These are phyloP conservation scores for Tympanopsis confertula DNA, from an alignment of 2,329 filamentous ascomycete genomes.

Conservation along the genomic window DNA sequence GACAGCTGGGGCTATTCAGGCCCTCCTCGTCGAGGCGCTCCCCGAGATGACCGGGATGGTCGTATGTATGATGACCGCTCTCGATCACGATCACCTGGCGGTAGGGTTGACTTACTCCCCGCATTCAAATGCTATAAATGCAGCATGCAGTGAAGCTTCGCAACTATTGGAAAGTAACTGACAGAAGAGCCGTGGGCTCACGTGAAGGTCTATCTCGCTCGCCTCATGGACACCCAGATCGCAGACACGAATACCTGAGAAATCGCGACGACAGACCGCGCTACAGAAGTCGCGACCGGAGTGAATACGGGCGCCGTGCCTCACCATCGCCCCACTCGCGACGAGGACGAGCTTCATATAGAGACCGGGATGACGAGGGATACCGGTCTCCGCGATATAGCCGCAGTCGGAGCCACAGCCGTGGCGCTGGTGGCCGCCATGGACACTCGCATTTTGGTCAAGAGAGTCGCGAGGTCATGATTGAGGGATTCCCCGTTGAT, in stretches of 20 bases:
- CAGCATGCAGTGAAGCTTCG: slow-evolving; percentile 22
- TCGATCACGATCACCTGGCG: slow-evolving; percentile 19
- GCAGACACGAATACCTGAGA: slow-evolving; percentile 15
- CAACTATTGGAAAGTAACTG: no score
- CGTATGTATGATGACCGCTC: slow-evolving; percentile 31
- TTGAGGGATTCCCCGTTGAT: slow-evolving; percentile 33
- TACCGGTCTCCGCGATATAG: slow-evolving; percentile 22
- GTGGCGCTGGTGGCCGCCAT: slow-evolving; percentile 20
- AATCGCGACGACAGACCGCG: slow-evolving; percentile 15
- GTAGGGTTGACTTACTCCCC: slow-evolving; percentile 4
- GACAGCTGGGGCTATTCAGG: no score
- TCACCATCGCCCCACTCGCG: background rate
- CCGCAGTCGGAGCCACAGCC: background rate
- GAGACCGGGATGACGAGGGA: slow-evolving; percentile 14
- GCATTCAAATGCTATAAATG: slow-evolving; percentile 13
- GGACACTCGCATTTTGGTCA: slow-evolving; percentile 21
- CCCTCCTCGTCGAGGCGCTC: no score
- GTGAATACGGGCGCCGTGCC: background rate
- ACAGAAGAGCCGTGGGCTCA: no score
- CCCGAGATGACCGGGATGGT: slow-evolving; percentile 20
- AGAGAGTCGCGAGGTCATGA: slow-evolving; percentile 34
- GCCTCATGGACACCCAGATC: slow-evolving; percentile 16
- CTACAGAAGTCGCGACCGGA: slow-evolving; percentile 28
- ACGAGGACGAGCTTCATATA: background rate
- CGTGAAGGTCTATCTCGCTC: no score